Percentiles rank a stretch among this genome's conserved stretches.
Evolutionary conservation across 1,139 yeast genomes (phyloP).

Genomic region (Candida frijolesensis): DNA sequence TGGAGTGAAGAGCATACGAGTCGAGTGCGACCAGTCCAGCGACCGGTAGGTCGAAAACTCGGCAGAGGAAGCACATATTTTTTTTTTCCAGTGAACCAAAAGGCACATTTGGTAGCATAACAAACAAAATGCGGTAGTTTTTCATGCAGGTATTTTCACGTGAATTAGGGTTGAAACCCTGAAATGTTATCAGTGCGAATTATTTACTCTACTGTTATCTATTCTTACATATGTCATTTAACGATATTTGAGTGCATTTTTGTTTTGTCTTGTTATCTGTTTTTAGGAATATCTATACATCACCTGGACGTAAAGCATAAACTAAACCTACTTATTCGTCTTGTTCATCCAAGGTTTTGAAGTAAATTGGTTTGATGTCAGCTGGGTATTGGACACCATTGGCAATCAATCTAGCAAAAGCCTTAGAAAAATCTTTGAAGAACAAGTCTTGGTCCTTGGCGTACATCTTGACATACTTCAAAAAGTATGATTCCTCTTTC

Average conservation of each 20-base stretch:
- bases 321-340: slow-evolving; percentile 13
- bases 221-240: too few species aligned
- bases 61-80: background rate
- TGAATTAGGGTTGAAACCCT: slow-evolving; percentile 5
- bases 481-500: slow-evolving; percentile 64
- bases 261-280: background rate
- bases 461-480: slow-evolving; percentile 66
- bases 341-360: slow-evolving; percentile 76
- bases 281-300: background rate
- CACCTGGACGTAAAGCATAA: too few species aligned
- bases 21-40: background rate
- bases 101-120: background rate
- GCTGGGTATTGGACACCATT: slow-evolving; percentile 68
- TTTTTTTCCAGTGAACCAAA: too few species aligned
- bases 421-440: slow-evolving; percentile 71
- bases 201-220: too few species aligned
- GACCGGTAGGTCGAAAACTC: too few species aligned
- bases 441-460: slow-evolving; percentile 72
- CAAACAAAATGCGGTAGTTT: background rate
- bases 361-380: slow-evolving; percentile 46
- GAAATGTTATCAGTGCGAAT: too few species aligned
- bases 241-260: too few species aligned
- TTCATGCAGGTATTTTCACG: background rate
- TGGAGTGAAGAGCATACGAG: background rate
- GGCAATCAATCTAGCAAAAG: slow-evolving; percentile 71